A percentile compares a stretch with the other conserved stretches of the same genome.
Conservation (phyloP, 1,284 basidiomycete genomes). For the Ceratobasidium sp. region DNA sequence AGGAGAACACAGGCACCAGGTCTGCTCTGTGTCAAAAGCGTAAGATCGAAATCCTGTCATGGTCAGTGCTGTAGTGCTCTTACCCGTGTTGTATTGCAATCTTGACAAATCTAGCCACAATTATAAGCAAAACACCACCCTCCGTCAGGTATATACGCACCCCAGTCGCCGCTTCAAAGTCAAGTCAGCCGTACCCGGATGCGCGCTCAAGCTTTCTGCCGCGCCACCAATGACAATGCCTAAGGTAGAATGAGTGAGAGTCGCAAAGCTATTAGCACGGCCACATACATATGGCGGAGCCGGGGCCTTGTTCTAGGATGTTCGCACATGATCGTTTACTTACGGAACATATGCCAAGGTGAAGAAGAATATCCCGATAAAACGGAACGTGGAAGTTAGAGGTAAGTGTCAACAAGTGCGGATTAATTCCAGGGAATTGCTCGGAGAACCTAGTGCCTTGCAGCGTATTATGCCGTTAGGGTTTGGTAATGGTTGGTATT, state of each 20-base stretch:
- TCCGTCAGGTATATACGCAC: constrained; percentile 45
- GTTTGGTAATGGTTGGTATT: neutral
- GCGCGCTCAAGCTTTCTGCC: constrained; percentile 91
- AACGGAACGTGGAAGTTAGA: constrained; percentile 94
- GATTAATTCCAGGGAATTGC: constrained; percentile 89
- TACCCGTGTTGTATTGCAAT: constrained; percentile 93
- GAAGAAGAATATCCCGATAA: constrained; percentile 90
- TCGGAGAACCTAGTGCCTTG: constrained; percentile 91
- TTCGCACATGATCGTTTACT: constrained; percentile 90
- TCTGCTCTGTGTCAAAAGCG: constrained; percentile 69
- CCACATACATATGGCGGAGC: constrained; percentile 52
- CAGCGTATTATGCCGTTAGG: neutral
- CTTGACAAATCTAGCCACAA: constrained; percentile 87
- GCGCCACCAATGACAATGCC: constrained; percentile 98
- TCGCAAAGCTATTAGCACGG: neutral
- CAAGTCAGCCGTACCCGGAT: constrained; percentile 94
- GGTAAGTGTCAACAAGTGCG: constrained; percentile 90
- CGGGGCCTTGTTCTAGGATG: constrained; percentile 80
- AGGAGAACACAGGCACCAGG: constrained; percentile 94
- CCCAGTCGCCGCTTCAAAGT: constrained; percentile 71
- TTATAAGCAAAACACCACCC: constrained; percentile 10
- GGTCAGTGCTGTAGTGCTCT: constrained; percentile 48
- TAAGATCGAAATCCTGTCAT: constrained; percentile 7
- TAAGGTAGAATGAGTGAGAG: constrained; percentile 66
- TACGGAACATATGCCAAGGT: constrained; percentile 91